These are phyloP conservation scores for Haplosporangium gracile DNA, from an alignment of 192 early-diverging fungal species.

Conservation along the genomic window DNA sequence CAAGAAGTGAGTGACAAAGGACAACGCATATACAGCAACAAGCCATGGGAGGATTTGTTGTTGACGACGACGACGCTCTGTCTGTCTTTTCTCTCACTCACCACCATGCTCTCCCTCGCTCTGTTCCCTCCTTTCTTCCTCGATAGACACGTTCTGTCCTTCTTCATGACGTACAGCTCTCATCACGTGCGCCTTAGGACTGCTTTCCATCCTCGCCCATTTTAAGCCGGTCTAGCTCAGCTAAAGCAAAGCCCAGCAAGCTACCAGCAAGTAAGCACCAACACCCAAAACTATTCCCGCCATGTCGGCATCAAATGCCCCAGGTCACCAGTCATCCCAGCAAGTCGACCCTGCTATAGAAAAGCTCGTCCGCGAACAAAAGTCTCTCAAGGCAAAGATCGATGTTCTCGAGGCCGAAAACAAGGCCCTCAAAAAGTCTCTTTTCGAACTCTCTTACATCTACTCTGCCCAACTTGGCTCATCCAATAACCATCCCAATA, in stretches of 20 bases:
- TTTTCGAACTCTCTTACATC: slow-evolving; percentile 82
- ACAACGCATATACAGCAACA: no score
- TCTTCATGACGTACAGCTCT: background rate
- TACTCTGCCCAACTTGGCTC: slow-evolving; percentile 66
- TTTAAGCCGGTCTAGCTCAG: background rate
- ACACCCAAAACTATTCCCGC: background rate
- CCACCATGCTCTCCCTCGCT: background rate
- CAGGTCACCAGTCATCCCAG: slow-evolving; percentile 41
- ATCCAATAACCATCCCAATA: slow-evolving; percentile 34
- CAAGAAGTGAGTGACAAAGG: no score
- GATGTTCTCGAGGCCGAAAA: slow-evolving; percentile 83
- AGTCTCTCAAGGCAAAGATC: slow-evolving; percentile 80
- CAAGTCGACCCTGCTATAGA: slow-evolving; percentile 63
- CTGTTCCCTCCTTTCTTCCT: background rate
- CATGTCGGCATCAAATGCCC: slow-evolving; percentile 47
- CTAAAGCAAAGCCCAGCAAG: background rate
- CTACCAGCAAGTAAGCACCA: background rate
- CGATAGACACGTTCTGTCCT: background rate
- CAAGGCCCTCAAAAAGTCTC: slow-evolving; percentile 82
- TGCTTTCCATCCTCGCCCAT: background rate
- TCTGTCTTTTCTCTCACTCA: background rate
- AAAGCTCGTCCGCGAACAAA: slow-evolving; percentile 74
- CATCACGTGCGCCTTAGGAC: background rate
- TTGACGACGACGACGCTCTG: background rate
- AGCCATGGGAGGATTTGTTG: background rate